Percentiles rank a stretch among this genome's conserved stretches.
These are phyloP conservation scores for Curvularia sp. DNA, from an alignment of 2,329 filamentous ascomycete species.

Conservation along the genomic window DNA sequence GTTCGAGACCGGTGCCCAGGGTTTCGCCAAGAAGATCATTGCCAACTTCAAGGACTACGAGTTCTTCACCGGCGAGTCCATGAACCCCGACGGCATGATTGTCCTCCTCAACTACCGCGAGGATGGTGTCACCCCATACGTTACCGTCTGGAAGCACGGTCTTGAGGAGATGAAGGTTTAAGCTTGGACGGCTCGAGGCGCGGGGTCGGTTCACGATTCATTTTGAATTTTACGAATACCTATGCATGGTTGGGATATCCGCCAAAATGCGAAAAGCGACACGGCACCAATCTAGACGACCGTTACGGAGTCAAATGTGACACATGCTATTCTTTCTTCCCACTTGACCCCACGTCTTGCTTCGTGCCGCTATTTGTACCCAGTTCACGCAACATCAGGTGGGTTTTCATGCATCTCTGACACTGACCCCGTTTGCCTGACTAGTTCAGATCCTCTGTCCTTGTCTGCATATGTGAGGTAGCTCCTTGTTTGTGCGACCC, in stretches of 20 bases:
- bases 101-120: constrained; percentile 97
- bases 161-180: constrained; percentile 91
- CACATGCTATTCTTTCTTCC: constrained; percentile 11
- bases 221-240: constrained; percentile 47
- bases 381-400: not conserved
- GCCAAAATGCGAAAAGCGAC: constrained; percentile 44
- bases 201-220: constrained; percentile 33
- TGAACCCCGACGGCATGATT: constrained; percentile 94
- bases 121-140: constrained; percentile 88
- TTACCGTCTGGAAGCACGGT: constrained; percentile 96
- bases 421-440: not conserved
- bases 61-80: constrained; percentile 89
- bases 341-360: not conserved
- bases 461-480: not conserved
- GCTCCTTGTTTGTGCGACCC: not conserved
- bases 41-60: constrained; percentile 95
- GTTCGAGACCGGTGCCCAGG: constrained; percentile 79
- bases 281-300: constrained; percentile 42
- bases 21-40: constrained; percentile 82
- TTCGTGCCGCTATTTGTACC: constrained; percentile 1
- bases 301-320: constrained; percentile 26
- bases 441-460: not conserved
- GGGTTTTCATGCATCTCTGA: not conserved
- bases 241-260: constrained; percentile 50
- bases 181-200: constrained; percentile 26